phyloP scores from a whole-genome alignment of 2,329 filamentous ascomycete genomes.

The Lecanicillium sp. region DNA sequence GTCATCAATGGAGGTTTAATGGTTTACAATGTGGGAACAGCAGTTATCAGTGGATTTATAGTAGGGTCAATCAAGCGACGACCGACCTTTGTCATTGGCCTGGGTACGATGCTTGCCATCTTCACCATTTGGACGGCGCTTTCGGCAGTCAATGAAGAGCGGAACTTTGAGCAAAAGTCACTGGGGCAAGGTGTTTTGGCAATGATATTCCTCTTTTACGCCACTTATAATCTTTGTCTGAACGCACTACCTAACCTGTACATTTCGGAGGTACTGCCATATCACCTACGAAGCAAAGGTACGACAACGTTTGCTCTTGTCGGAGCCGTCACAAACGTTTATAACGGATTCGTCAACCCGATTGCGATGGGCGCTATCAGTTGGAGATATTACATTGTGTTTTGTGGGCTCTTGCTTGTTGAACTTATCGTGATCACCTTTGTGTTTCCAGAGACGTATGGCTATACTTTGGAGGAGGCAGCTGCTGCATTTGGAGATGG shows the following conservation, averaged over 20 bases:
- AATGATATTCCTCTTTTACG: constrained; percentile 36
- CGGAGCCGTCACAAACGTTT: constrained; percentile 18
- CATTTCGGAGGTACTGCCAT: constrained; percentile 17
- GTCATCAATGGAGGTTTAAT: constrained; percentile 24
- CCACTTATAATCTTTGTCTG: constrained; percentile 32
- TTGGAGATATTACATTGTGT: constrained; percentile 35
- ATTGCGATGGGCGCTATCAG: constrained; percentile 26
- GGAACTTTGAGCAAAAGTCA: constrained; percentile 8
- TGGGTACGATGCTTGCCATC: constrained; percentile 21
- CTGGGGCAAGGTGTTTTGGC: constrained; percentile 34
- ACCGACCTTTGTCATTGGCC: constrained; percentile 25
- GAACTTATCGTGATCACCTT: constrained; percentile 26
- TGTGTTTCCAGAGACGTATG: constrained; percentile 23
- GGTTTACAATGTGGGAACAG: constrained; percentile 21
- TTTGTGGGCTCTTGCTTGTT: constrained; percentile 20
- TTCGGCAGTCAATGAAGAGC: constrained; percentile 20
- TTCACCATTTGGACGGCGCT: constrained; percentile 28
- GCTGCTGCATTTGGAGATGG: no score
- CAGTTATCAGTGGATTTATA: constrained; percentile 25
- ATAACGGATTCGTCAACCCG: constrained; percentile 25
- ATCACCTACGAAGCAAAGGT: constrained; percentile 16
- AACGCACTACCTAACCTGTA: constrained; percentile 37
- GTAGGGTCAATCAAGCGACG: constrained; percentile 30
- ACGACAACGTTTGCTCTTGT: constrained; percentile 18
- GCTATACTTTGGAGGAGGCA: constrained; percentile 6